A percentile compares a stretch with the other conserved stretches of the same genome.
These are phyloP conservation scores for Aspergillus ellipticus DNA, from an alignment of 495 filamentous ascomycete genomes.

Conservation along the genomic window DNA sequence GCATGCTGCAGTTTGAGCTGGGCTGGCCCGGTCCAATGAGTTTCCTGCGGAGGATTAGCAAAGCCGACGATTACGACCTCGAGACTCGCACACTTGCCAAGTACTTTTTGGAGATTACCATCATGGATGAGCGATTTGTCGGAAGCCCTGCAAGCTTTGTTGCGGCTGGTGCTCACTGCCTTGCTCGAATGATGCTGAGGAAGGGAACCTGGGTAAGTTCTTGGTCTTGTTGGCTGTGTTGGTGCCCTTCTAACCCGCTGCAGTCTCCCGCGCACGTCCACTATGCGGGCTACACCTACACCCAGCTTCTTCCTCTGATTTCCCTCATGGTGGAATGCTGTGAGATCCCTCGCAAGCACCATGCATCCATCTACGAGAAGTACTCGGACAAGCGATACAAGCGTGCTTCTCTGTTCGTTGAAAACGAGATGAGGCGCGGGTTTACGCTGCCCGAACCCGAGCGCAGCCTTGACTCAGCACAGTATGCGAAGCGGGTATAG, in stretches of 20 bases:
- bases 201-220: slow-evolving; percentile 88
- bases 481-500: slow-evolving; percentile 18
- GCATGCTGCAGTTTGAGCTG: slow-evolving; percentile 88
- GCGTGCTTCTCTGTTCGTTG: slow-evolving; percentile 73
- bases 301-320: slow-evolving; percentile 75
- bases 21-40: slow-evolving; percentile 99
- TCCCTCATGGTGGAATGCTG: slow-evolving; percentile 81
- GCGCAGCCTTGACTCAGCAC: slow-evolving; percentile 13
- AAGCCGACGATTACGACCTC: slow-evolving; percentile 95
- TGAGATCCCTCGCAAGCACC: slow-evolving; percentile 73
- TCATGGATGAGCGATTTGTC: slow-evolving; percentile 98
- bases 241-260: slow-evolving; percentile 26
- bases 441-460: slow-evolving; percentile 34
- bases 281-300: slow-evolving; percentile 88
- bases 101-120: slow-evolving; percentile 93
- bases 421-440: slow-evolving; percentile 63
- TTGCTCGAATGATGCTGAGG: slow-evolving; percentile 81
- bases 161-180: slow-evolving; percentile 88
- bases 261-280: slow-evolving; percentile 79
- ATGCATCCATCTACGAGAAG: slow-evolving; percentile 84
- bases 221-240: background rate
- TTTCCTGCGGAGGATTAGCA: slow-evolving; percentile 93
- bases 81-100: slow-evolving; percentile 95
- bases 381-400: slow-evolving; percentile 82
- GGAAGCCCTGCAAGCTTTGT: slow-evolving; percentile 83